Base-by-base conservation (phyloP, 768 basidiomycete species). In the Hortiboletus flavorubellus region DNA sequence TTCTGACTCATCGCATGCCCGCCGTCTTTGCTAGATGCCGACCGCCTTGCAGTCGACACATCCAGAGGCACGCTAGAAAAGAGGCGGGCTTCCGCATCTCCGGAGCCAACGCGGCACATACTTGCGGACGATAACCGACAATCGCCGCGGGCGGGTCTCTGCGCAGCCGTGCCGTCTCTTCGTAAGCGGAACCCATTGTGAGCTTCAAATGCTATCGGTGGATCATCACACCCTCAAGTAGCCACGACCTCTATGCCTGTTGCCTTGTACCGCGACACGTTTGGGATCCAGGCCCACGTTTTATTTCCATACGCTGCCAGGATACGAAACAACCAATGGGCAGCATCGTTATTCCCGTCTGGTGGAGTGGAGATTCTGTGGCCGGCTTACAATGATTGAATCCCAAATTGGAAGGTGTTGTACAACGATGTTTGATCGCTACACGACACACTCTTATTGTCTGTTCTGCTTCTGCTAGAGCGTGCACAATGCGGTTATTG, bases 341-440 rank as follows among this genome's bases (percentile, higher is more conserved):
- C 7, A 5, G 14, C 6, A 14, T 10, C 18, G 48, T 38, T 43
- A 33, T 54, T 30, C 16, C 37, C 21, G 4, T 31, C n/a, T 39
- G 15, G 21, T 1, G 10, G 31, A 18, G 40, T 8, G 41, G 53
- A 55, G 23, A 44, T 49, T 44, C 23, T 14, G 33, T 14, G 45
- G 26, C 26, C 2, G 21, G 21, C 21, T 2, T 21, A 56, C 42
- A 61, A 52, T 46, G 50, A 40, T 31, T 3, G 34, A 0, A 4
- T 45, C 67, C 64, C 2, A 55, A 64, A 34, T 46, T 26, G 53
- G 68, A 60, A 64, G 47, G 59, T 45, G 48, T 69, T 65, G 59
- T 71, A 38, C 29, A 11, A 21, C 46, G 42, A 46, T 2, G 34
- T 55, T 52, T 38, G 47, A 52, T 49, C 46, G 4, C 46, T 38